Conservation (phyloP, 2,329 filamentous ascomycete species). For the Xylariaceae sp. region DNA sequence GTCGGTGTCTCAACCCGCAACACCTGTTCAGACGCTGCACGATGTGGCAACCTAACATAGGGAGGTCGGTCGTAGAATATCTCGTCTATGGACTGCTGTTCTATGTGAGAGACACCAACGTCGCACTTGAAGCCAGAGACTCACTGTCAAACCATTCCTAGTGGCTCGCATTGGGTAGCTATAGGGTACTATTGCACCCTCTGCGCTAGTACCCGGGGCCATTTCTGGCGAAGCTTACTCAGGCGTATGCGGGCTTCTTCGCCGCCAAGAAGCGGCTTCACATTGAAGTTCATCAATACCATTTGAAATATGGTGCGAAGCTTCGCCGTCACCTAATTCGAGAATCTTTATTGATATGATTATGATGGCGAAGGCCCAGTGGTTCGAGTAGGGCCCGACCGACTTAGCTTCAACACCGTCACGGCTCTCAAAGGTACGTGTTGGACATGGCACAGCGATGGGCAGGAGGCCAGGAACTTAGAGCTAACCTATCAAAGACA, state of each 20-base stretch:
- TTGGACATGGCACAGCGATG: too few relatives aligned
- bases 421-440: slow-evolving; percentile 4
- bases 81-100: too few relatives aligned
- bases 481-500: slow-evolving; percentile 8
- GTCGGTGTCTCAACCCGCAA: too few relatives aligned
- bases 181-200: slow-evolving; percentile 3
- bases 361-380: slow-evolving; percentile 5
- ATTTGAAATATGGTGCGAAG: slow-evolving; percentile 7
- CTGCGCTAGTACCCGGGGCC: slow-evolving; percentile 5
- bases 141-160: not conserved
- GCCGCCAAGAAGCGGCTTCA: slow-evolving; percentile 2
- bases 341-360: not conserved
- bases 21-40: too few relatives aligned
- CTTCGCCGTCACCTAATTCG: not conserved
- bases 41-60: too few relatives aligned
- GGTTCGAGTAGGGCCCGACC: slow-evolving; percentile 5
- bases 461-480: not conserved
- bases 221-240: slow-evolving; percentile 1
- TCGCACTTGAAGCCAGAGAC: too few relatives aligned
- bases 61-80: too few relatives aligned
- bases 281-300: slow-evolving; percentile 1
- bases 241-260: slow-evolving; percentile 7
- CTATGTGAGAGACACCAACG: too few relatives aligned
- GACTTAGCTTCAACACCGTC: slow-evolving; percentile 7
- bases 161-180: not conserved